These are phyloP conservation scores for Neurospora sp. DNA, from an alignment of 495 filamentous ascomycete species.

Conservation along the genomic window DNA sequence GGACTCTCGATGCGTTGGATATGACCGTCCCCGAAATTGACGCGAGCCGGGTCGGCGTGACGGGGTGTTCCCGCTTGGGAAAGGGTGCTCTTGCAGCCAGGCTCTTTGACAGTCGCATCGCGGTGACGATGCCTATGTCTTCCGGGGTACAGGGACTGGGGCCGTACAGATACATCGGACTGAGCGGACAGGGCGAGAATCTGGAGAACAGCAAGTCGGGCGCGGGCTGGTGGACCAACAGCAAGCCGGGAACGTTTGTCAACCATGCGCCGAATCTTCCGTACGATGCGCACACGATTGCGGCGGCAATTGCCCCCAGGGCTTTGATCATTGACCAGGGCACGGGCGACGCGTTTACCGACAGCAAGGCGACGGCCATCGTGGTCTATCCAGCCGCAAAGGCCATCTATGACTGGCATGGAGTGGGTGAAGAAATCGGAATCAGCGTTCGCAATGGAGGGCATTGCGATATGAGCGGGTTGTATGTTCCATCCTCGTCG, in stretches of 20 bases:
- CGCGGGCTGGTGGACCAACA: constrained; percentile 43
- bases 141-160: constrained; percentile 43
- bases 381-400: constrained; percentile 43
- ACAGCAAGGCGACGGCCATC: constrained; percentile 41
- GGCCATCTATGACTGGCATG: constrained; percentile 42
- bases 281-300: constrained; percentile 45
- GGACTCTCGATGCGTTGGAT: constrained; percentile 41
- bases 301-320: constrained; percentile 42
- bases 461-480: constrained; percentile 42
- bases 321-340: constrained; percentile 43
- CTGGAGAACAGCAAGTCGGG: constrained; percentile 46
- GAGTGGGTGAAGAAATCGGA: constrained; percentile 36
- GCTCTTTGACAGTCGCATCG: constrained; percentile 42
- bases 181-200: constrained; percentile 44
- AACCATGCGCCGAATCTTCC: constrained; percentile 40
- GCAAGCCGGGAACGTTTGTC: constrained; percentile 37
- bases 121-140: constrained; percentile 47
- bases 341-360: constrained; percentile 37
- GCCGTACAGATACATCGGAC: constrained; percentile 40
- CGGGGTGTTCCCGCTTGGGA: constrained; percentile 42
- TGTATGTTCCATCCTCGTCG: constrained; percentile 21
- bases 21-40: constrained; percentile 41
- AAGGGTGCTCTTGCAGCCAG: constrained; percentile 43
- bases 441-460: constrained; percentile 40
- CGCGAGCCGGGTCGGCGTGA: constrained; percentile 36